Percentiles rank a stretch among this genome's conserved stretches.
These are phyloP conservation scores for Firmiana major DNA, from an alignment of 345 rosid genomes.

Conservation along the genomic window DNA sequence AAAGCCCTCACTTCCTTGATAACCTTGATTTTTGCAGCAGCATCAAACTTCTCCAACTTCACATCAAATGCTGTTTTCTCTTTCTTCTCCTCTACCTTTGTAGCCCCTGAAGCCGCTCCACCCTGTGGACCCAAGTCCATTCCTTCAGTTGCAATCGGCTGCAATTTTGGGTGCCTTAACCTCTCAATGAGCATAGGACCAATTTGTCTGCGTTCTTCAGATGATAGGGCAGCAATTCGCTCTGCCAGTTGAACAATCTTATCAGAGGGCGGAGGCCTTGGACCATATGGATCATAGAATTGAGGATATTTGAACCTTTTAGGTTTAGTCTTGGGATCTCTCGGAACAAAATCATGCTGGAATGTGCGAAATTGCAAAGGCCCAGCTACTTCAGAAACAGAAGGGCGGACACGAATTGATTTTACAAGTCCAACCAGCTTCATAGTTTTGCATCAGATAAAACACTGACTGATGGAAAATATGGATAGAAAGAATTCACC, in stretches of 20 bases:
- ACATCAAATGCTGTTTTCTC: too few relatives aligned
- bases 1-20: too few relatives aligned
- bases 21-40: too few relatives aligned
- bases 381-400: conserved; percentile 18
- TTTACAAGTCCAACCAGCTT: conserved; percentile 27
- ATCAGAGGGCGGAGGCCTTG: conserved; percentile 47
- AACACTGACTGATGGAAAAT: neutral
- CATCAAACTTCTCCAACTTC: too few relatives aligned
- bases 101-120: conserved; percentile 25
- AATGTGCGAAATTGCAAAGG: conserved; percentile 43
- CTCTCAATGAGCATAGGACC: conserved; percentile 31
- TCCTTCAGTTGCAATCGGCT: conserved; percentile 30
- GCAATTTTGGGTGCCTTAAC: conserved; percentile 31
- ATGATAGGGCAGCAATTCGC: conserved; percentile 38
- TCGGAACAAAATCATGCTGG: conserved; percentile 50
- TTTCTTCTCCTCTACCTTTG: conserved; percentile 34
- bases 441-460: conserved; percentile 20
- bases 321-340: conserved; percentile 48
- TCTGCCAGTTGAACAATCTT: conserved; percentile 53
- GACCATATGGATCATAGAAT: conserved; percentile 55
- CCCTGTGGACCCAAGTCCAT: conserved; percentile 31
- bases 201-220: conserved; percentile 37
- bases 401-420: conserved; percentile 12
- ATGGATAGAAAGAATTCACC: neutral
- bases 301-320: conserved; percentile 46